Conservation (phyloP, 139 green algal species). For the Auxenochlorella protothecoides region DNA sequence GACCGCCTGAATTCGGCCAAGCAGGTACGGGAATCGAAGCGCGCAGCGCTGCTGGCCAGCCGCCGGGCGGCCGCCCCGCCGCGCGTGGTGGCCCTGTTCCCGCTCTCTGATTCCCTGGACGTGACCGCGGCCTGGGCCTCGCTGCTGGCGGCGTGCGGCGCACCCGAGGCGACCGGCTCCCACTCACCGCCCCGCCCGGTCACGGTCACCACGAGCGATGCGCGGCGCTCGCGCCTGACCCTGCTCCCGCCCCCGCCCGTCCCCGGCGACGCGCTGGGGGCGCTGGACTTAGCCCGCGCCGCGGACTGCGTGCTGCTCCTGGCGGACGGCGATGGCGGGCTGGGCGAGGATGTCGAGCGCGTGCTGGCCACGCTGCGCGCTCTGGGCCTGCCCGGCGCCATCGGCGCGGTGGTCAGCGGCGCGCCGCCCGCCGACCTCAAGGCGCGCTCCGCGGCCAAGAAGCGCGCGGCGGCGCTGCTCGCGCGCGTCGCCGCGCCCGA, state of each 20-base stretch:
- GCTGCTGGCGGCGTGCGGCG: conserved; percentile 27
- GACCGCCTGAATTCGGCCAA: conserved; percentile 48
- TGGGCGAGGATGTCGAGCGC: conserved; percentile 39
- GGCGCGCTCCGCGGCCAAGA: conserved; percentile 58
- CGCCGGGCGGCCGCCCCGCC: conserved; percentile 35
- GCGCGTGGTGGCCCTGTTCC: conserved; percentile 56
- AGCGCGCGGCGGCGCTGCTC: conserved; percentile 49
- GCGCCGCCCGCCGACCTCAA: conserved; percentile 39
- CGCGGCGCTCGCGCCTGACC: conserved; percentile 36
- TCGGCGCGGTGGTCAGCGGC: conserved; percentile 37
- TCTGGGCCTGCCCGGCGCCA: conserved; percentile 53
- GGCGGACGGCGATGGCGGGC: conserved; percentile 29
- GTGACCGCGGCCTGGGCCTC: conserved; percentile 24
- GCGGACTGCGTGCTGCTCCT: conserved; percentile 55
- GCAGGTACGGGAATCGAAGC: conserved; percentile 55
- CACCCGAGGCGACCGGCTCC: not conserved
- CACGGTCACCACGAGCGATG: conserved; percentile 31
- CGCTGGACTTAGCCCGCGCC: conserved; percentile 45
- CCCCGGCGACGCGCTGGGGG: conserved; percentile 42
- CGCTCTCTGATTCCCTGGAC: conserved; percentile 45
- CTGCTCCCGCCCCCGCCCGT: conserved; percentile 51
- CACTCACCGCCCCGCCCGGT: conserved; percentile 1
- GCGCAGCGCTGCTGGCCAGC: conserved; percentile 40
- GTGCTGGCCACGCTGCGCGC: conserved; percentile 55
- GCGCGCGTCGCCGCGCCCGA: conserved; percentile 28